Evolutionary conservation across 1,139 yeast species (phyloP), one percentile per base, ranked within the genome.

Genomic region (Candida sanyaensis): DNA sequence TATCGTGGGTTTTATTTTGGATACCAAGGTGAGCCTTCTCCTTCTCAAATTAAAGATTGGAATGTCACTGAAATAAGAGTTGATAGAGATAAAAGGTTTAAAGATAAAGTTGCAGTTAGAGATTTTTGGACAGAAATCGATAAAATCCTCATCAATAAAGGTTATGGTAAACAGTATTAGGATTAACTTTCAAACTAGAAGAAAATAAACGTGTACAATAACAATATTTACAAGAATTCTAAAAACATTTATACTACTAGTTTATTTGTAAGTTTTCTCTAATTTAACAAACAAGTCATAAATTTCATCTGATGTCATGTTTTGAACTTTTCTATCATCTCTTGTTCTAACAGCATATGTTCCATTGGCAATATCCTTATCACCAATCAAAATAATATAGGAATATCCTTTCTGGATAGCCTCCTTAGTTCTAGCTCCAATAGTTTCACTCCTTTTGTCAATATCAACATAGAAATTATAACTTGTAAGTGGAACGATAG

Each of bases 71-170:
- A 83, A 43, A 79, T 92, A 47, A 80, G 80, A 44, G 76, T 95
- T 10, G 98, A 93, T 61, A 83, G 96, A 58, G 84, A 81, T 44
- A 88, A 84, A 62, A 76, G 99, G 57, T 93, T 92, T 69, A 84
- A 88, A 60, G 99, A 93, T 65, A 81, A 90, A 52, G 96, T 92
- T 75, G 86, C 89, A 26, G 87, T 86, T 30, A 90, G 88, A 61
- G 81, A 80, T 50, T 82, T 93, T 58, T 93, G 99, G 99, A 84
- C 83, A 41, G 80, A 79, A 33, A 66, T 87, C 48, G 93, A 87
- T 55, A 83, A 74, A 62, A 77, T 81, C 45, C 75, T 87, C 67
- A 59, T 80, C 32, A 65, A 69, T 32, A 70, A 64, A 58, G 78
- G 78, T 12, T 75, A 73, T 51, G 78, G 78, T 23, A 60, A 53